These are phyloP conservation scores for Yarrowia alimentaria DNA, from an alignment of 805 yeast genomes.

Conservation along the genomic window DNA sequence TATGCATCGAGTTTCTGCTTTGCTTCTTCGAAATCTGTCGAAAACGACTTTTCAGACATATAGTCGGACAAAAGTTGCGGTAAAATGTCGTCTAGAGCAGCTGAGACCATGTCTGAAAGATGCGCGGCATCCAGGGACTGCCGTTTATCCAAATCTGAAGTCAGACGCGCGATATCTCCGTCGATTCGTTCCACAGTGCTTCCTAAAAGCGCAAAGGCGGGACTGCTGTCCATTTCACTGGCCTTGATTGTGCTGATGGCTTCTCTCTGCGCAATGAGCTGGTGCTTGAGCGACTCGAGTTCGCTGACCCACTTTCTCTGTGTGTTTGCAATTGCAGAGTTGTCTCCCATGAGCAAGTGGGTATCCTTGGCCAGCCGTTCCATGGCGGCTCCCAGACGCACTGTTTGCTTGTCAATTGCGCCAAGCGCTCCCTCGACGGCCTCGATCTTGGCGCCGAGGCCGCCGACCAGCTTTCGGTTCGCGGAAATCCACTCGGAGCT, in stretches of 20 bases:
- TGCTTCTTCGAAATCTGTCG: not conserved
- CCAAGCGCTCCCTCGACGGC: slow-evolving; percentile 7
- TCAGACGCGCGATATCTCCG: slow-evolving; percentile 2
- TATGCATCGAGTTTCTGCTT: slow-evolving; percentile 5
- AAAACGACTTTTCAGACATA: no score
- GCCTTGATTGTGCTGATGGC: slow-evolving; percentile 17
- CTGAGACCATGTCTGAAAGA: not conserved
- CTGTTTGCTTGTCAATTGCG: not conserved
- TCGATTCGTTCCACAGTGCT: slow-evolving; percentile 19
- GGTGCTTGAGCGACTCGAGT: slow-evolving; percentile 16
- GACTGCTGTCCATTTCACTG: slow-evolving; percentile 4
- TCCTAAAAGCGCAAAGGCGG: slow-evolving; percentile 11
- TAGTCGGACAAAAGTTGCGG: no score
- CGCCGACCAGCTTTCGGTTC: not conserved
- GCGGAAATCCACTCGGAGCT: slow-evolving; percentile 12
- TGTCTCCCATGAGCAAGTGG: not conserved
- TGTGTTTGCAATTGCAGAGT: not conserved
- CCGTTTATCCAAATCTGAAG: slow-evolving; percentile 8
- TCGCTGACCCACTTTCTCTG: slow-evolving; percentile 1
- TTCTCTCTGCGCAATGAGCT: slow-evolving; percentile 9
- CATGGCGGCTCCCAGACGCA: not conserved
- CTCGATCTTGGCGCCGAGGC: not conserved
- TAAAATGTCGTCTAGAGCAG: no score
- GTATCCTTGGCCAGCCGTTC: slow-evolving; percentile 4
- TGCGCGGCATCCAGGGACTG: not conserved